Conservation (phyloP, 1,284 basidiomycete species). For the Ceratobasidium sp. region DNA sequence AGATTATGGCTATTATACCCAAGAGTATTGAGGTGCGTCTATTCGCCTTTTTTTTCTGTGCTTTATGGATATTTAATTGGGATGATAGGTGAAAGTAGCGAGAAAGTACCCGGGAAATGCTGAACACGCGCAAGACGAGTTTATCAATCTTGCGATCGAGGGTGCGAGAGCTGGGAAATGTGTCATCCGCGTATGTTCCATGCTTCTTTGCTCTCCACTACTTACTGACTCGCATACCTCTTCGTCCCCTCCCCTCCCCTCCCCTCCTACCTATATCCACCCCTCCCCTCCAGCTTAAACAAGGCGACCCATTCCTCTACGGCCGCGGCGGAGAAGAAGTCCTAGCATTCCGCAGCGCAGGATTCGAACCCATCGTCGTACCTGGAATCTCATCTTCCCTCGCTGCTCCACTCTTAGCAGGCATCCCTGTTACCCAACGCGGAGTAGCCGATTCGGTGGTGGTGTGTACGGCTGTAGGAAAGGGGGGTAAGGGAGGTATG, state of each 20-base stretch:
- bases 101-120: slow-evolving; percentile 98
- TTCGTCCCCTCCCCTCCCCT: not conserved
- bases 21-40: slow-evolving; percentile 71
- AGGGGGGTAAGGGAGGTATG: slow-evolving; percentile 85
- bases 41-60: not conserved
- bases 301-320: slow-evolving; percentile 96
- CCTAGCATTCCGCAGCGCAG: slow-evolving; percentile 87
- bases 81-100: slow-evolving; percentile 72
- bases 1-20: slow-evolving; percentile 90
- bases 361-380: slow-evolving; percentile 85
- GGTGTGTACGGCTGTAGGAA: slow-evolving; percentile 93
- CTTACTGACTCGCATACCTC: no score
- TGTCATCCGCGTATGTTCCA: slow-evolving; percentile 80
- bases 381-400: slow-evolving; percentile 92
- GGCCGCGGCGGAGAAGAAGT: slow-evolving; percentile 96
- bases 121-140: slow-evolving; percentile 92
- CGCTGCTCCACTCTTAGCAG: slow-evolving; percentile 89
- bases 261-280: not conserved
- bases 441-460: slow-evolving; percentile 91
- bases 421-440: slow-evolving; percentile 94
- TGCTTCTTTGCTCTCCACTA: slow-evolving; percentile 1
- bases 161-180: slow-evolving; percentile 83
- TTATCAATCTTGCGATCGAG: slow-evolving; percentile 91
- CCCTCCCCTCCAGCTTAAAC: slow-evolving; percentile 76
- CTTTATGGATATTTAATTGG: not conserved